These are phyloP conservation scores for Phaeosphaeriaceae sp. DNA, from an alignment of 2,329 filamentous ascomycete species.

Conservation along the genomic window DNA sequence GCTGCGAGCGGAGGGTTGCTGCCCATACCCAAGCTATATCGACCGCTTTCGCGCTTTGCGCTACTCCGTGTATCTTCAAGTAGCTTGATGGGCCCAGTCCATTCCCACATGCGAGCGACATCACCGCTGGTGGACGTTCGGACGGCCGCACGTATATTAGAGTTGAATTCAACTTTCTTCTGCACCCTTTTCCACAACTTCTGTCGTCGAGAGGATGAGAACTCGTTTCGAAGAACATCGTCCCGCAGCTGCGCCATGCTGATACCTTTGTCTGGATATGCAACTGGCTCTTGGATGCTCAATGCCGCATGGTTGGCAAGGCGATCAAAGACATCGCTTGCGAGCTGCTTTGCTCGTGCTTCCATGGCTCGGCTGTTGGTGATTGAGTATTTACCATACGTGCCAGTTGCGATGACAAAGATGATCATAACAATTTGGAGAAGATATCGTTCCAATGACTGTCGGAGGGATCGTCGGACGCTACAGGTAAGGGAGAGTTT, in stretches of 20 bases:
- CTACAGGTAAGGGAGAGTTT: constrained; percentile 85
- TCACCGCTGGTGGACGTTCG: constrained; percentile 63
- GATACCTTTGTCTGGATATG: constrained; percentile 76
- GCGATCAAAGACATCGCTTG: constrained; percentile 81
- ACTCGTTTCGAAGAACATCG: constrained; percentile 83
- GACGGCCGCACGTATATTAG: constrained; percentile 83
- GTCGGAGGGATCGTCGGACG: constrained; percentile 76
- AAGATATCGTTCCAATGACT: constrained; percentile 86
- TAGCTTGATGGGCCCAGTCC: constrained; percentile 66
- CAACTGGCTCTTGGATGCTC: constrained; percentile 68
- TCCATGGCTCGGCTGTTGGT: constrained; percentile 68
- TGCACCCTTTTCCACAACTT: constrained; percentile 84
- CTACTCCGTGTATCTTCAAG: constrained; percentile 48
- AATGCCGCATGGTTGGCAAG: constrained; percentile 83
- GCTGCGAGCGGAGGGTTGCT: constrained; percentile 40
- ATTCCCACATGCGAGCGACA: constrained; percentile 70
- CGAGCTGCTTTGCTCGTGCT: constrained; percentile 79
- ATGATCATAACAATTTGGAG: constrained; percentile 71
- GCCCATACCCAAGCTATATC: constrained; percentile 39
- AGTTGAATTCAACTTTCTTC: constrained; percentile 88
- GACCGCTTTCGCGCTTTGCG: constrained; percentile 40
- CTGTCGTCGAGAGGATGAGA: constrained; percentile 76
- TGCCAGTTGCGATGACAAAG: constrained; percentile 54
- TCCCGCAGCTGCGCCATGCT: constrained; percentile 89
- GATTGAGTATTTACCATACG: constrained; percentile 71